Conservation (phyloP, 1,284 basidiomycete species). For the Marasmius sp. region DNA sequence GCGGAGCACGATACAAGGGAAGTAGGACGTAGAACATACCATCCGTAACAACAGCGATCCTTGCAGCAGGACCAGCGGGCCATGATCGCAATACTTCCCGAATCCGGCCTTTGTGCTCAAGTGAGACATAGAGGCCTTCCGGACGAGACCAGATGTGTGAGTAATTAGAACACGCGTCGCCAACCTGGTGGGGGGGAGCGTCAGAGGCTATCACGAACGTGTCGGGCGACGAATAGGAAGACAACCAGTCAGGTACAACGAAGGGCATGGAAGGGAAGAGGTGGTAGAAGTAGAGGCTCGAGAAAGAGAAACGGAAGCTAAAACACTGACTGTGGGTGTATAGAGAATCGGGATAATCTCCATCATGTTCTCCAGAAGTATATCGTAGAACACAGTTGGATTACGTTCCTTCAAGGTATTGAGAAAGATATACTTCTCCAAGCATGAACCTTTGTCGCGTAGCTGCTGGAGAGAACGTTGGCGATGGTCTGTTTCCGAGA, state of each 20-base stretch:
- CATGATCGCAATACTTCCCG: constrained; percentile 61
- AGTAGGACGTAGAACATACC: constrained; percentile 36
- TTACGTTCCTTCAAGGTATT: constrained; percentile 64
- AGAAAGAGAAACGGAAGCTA: not conserved
- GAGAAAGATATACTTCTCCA: constrained; percentile 76
- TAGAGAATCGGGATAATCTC: constrained; percentile 70
- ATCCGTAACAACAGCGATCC: constrained; percentile 79
- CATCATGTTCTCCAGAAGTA: constrained; percentile 58
- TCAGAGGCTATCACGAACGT: constrained; percentile 9
- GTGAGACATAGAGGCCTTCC: constrained; percentile 71
- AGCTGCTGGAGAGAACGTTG: constrained; percentile 61
- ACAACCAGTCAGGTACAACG: too few species aligned
- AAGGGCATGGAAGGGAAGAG: too few species aligned
- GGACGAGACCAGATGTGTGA: constrained; percentile 75
- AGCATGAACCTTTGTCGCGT: constrained; percentile 51
- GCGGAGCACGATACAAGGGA: not conserved
- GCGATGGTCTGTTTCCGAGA: constrained; percentile 53
- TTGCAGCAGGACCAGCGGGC: constrained; percentile 49
- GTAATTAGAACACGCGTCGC: constrained; percentile 77
- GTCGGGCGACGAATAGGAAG: too few species aligned
- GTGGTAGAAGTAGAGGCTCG: not conserved
- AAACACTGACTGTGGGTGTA: constrained; percentile 62
- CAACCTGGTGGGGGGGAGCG: constrained; percentile 48
- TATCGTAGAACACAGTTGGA: constrained; percentile 63
- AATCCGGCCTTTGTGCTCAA: constrained; percentile 71